Percentiles rank a stretch among this genome's conserved stretches.
Conservation (phyloP, 257 asterid species). For the Scutellaria baicalensis region DNA sequence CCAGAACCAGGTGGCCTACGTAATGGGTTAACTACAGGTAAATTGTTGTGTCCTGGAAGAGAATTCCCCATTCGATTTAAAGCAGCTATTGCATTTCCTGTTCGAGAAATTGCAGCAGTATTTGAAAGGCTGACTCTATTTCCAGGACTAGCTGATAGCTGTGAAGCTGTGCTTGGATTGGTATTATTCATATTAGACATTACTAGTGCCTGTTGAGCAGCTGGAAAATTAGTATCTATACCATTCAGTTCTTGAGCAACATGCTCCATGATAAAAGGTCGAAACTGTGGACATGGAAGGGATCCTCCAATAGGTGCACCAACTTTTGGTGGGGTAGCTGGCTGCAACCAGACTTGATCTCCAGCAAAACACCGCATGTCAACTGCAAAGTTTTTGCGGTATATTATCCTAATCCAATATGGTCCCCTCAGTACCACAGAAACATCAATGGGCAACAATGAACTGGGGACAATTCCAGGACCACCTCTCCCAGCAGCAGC, state of each 20-base stretch:
- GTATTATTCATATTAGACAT: conserved; percentile 48
- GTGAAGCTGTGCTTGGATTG: conserved; percentile 49
- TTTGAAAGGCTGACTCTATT: conserved; percentile 54
- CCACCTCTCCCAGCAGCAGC: conserved; percentile 97
- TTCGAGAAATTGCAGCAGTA: conserved; percentile 50
- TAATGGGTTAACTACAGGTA: conserved; percentile 41
- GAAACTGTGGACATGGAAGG: conserved; percentile 97
- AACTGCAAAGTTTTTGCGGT: conserved; percentile 92
- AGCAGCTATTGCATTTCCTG: conserved; percentile 61
- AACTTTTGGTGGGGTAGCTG: conserved; percentile 98
- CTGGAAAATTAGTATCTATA: conserved; percentile 78
- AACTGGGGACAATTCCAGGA: conserved; percentile 98
- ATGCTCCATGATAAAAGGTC: conserved; percentile 98
- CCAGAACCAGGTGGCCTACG: conserved; percentile 84
- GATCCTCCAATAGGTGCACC: conserved; percentile 95
- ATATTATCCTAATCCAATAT: conserved; percentile 94
- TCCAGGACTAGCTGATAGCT: conserved; percentile 49
- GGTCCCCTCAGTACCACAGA: conserved; percentile 99
- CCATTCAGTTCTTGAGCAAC: conserved; percentile 99
- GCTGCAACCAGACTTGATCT: conserved; percentile 99
- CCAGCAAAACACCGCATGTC: conserved; percentile 99
- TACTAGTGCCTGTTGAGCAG: conserved; percentile 74
- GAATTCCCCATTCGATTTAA: conserved; percentile 68
- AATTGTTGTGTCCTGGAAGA: conserved; percentile 56
- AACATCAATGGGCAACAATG: conserved; percentile 95